These are phyloP conservation scores for Pythium brassicae DNA, from an alignment of 352 stramenopile genomes.

Conservation along the genomic window DNA sequence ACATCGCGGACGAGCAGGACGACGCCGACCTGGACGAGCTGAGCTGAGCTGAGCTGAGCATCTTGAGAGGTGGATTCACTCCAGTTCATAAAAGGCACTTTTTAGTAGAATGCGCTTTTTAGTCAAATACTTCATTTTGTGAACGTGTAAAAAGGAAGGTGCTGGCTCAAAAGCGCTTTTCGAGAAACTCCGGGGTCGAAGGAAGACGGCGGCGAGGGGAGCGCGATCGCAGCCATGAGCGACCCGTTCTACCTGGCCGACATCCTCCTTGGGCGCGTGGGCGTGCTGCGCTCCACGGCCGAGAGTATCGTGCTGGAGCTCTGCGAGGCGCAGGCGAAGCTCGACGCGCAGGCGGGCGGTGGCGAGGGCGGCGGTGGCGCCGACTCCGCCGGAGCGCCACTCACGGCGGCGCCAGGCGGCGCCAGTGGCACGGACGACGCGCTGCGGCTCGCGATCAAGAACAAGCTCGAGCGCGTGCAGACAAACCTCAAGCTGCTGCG, in stretches of 20 bases:
- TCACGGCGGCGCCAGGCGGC: background rate
- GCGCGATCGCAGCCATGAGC: conserved; percentile 39
- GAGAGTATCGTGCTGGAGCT: conserved; percentile 86
- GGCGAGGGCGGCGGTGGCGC: background rate
- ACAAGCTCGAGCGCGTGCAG: conserved; percentile 81
- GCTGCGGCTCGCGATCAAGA: conserved; percentile 76
- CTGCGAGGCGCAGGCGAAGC: conserved; percentile 61
- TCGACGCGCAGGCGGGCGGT: conserved; percentile 29
- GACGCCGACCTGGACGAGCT: conserved; percentile 16
- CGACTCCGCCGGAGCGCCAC: conserved; percentile 8
- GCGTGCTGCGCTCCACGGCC: conserved; percentile 76
- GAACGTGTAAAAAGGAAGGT: background rate
- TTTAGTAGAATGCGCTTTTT: too few relatives aligned
- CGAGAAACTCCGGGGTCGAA: too few relatives aligned
- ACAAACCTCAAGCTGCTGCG: conserved; percentile 83
- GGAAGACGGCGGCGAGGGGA: too few relatives aligned
- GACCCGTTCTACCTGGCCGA: conserved; percentile 86
- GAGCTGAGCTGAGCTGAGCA: conserved; percentile 1
- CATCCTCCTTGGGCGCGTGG: conserved; percentile 78
- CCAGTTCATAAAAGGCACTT: too few relatives aligned
- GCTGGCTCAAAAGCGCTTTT: background rate
- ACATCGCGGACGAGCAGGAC: conserved; percentile 10
- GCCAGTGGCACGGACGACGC: conserved; percentile 42
- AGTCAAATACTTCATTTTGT: background rate
- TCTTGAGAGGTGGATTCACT: background rate